Conservation (phyloP, 805 yeast genomes). For the Teunomyces cretensis region DNA sequence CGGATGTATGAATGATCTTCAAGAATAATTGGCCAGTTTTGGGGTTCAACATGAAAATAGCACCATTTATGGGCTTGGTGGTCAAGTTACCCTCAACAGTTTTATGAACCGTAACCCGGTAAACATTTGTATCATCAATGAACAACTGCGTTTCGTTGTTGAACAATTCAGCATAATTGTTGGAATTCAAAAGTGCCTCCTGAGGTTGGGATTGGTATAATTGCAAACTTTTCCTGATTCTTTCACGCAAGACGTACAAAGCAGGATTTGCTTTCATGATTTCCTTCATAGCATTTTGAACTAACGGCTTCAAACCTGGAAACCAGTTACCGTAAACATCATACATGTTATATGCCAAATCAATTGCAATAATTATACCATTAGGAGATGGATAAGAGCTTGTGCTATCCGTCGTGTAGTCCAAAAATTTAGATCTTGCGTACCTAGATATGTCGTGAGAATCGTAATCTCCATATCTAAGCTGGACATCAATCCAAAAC, state of each 20-base stretch:
- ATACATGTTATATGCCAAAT: conserved; percentile 91
- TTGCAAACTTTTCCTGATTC: conserved; percentile 91
- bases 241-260: conserved; percentile 82
- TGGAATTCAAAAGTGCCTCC: conserved; percentile 85
- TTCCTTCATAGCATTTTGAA: conserved; percentile 89
- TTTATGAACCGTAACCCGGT: conserved; percentile 86
- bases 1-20: conserved; percentile 88
- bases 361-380: conserved; percentile 87
- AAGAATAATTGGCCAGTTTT: conserved; percentile 86
- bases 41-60: conserved; percentile 86
- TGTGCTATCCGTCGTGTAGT: conserved; percentile 84
- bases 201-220: conserved; percentile 91
- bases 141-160: conserved; percentile 80
- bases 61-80: conserved; percentile 92
- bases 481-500: conserved; percentile 93
- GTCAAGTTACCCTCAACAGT: conserved; percentile 92
- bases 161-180: conserved; percentile 87
- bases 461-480: conserved; percentile 95
- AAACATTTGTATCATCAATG: conserved; percentile 92
- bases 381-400: conserved; percentile 91
- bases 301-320: conserved; percentile 85
- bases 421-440: conserved; percentile 88
- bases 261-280: conserved; percentile 96
- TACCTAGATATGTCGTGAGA: conserved; percentile 95
- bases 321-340: conserved; percentile 98